Base-by-base conservation (phyloP, 2,329 filamentous ascomycete genomes). In the Chalaropsis ovoidea region DNA sequence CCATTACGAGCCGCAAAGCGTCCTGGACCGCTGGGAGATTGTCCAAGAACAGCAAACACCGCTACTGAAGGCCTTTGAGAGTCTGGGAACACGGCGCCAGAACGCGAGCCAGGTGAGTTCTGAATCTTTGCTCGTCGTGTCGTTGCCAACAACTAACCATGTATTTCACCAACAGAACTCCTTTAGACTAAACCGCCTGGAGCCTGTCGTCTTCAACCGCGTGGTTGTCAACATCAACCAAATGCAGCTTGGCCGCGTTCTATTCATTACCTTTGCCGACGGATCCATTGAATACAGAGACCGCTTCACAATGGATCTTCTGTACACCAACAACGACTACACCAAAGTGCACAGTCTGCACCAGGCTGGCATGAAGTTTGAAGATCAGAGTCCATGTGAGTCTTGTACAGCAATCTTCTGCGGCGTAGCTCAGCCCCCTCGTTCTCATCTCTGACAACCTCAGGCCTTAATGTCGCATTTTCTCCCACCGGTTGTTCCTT, bases 21-120 rank as follows among this genome's bases (percentile, higher is more conserved):
- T 92, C 49, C 80, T 97, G 68, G 86, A 90, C 69, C 83, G 88
- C 68, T 97, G 93, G 93, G 87, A 94, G 70, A 77, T 95, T 15
- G 73, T 93, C 10, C 80, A 82, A 41, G 84, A 88, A 41, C 80
- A 83, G 61, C 76, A 81, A n/a, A 84, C 87, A 69, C 79, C 77
- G 10, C 76, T 95, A 7, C 88, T 94, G 72, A 77, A 86, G 1
- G 87, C 87, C 13, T 93, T 95, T 72, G 87, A 90, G 69, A 87
- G 92, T 70, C 79, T 94, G 31, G 83, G 85, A 7, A 74, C 74
- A 54, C 83, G 87, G 70, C 84, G 84, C 71, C 84, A 83, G 71
- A 67, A 49, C 22, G 61, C 49, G 10, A 52, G 31, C 35, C 62
- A 63, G 31, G 62, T 65, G 43, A n/a, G 52, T 49, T 17, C 7